Evolutionary conservation across 1,284 basidiomycete species (phyloP), one percentile per base, ranked within the genome.

Genomic region (Takashimella koratensis): DNA sequence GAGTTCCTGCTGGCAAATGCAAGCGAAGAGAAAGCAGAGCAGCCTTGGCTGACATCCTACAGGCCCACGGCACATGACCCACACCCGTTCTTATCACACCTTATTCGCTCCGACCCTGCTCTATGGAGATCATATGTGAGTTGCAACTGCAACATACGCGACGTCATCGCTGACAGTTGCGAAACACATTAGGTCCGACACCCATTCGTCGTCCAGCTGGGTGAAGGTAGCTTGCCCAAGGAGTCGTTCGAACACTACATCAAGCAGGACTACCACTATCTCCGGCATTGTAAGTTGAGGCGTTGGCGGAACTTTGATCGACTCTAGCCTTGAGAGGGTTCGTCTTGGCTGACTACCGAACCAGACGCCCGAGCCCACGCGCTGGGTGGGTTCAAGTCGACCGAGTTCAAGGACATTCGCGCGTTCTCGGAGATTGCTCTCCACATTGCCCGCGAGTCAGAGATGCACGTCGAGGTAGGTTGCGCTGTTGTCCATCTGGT

Each of bases 181-280:
- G n/a, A n/a, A n/a, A n/a, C n/a, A n/a, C n/a, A n/a, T n/a, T 57
- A 70, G 61, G 61, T 75, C 0, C 81, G 89, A 63, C 92, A 95
- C 63, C 83, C 86, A 1, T 96, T 95, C 62, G 88, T 93, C 22
- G 78, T 79, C 50, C 82, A 85, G 55, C 79, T 95, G 0, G 90
- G 86, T 0, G 74, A 80, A 45, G 90, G 89, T 0, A 86, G 82
- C 0, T 80, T 95, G 2, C 79, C 83, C 0, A 76, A 73, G 25
- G 79, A 83, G 24, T 78, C 79, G 23, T 96, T 97, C 74, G 69
- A 88, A 21, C 86, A 92, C 71, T 98, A 95, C 71, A 86, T 97
- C 76, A 87, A 74, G 54, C 80, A 81, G 59, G 81, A 82, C 58
- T 82, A 81, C 59, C 67, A 77, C 30, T 80, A 79, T 56, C 67